phyloP scores from a whole-genome alignment of 169 alveolate species.

The Cryptosporidium parvum region DNA sequence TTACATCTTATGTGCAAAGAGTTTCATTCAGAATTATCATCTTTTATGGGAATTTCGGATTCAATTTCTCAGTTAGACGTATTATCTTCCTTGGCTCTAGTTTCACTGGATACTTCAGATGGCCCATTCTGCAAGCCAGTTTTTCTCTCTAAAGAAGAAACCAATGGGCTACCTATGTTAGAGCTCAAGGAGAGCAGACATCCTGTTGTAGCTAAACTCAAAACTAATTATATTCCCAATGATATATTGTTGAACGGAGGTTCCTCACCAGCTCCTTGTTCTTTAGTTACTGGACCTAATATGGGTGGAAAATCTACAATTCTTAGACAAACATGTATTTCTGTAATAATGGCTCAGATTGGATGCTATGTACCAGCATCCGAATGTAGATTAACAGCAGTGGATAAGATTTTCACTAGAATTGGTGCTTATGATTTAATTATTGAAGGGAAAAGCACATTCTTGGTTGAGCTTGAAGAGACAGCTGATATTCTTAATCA shows the following conservation, averaged over 20 bases:
- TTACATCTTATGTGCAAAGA: slow-evolving; percentile 83
- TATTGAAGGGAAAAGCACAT: slow-evolving; percentile 98
- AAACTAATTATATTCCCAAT: slow-evolving; percentile 87
- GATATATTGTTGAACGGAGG: slow-evolving; percentile 79
- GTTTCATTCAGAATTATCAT: slow-evolving; percentile 79
- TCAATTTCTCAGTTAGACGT: slow-evolving; percentile 68
- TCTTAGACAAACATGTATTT: slow-evolving; percentile 94
- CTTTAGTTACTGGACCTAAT: slow-evolving; percentile 99
- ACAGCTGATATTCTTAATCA: slow-evolving; percentile 86
- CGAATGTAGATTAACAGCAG: slow-evolving; percentile 88
- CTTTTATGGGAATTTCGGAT: slow-evolving; percentile 65
- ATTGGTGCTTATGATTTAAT: slow-evolving; percentile 98
- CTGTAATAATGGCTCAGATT: slow-evolving; percentile 96
- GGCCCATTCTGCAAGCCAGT: slow-evolving; percentile 71
- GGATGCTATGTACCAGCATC: slow-evolving; percentile 98
- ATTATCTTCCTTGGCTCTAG: slow-evolving; percentile 75
- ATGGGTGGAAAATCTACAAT: slow-evolving; percentile 99
- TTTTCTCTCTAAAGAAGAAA: slow-evolving; percentile 18
- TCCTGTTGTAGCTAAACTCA: slow-evolving; percentile 83
- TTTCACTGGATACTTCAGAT: slow-evolving; percentile 69
- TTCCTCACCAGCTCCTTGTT: slow-evolving; percentile 71
- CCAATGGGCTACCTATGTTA: slow-evolving; percentile 6
- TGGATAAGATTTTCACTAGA: slow-evolving; percentile 98
- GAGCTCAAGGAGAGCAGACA: slow-evolving; percentile 78
- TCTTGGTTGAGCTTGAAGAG: slow-evolving; percentile 98